These are phyloP conservation scores for Giardia muris DNA, from an alignment of 208 protist genomes.

Conservation along the genomic window DNA sequence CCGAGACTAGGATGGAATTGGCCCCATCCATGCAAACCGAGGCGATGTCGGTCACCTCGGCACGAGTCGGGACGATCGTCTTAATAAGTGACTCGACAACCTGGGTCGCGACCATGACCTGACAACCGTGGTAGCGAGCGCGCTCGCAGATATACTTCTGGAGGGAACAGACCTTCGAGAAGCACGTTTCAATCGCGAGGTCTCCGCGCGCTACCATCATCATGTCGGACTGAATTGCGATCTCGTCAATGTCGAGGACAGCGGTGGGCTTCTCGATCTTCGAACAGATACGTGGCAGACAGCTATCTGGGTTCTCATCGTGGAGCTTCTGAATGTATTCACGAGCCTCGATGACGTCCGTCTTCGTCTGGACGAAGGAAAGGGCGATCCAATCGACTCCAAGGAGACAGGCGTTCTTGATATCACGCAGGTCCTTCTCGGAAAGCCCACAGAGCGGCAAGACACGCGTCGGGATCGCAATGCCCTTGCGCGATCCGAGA, in stretches of 20 bases:
- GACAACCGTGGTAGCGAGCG: background rate
- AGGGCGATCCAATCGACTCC: background rate
- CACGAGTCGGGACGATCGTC: constrained; percentile 38
- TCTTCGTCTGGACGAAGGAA: background rate
- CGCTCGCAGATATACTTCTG: constrained; percentile 18
- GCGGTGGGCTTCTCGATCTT: constrained; percentile 51
- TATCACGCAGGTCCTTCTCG: background rate
- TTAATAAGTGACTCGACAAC: constrained; percentile 48
- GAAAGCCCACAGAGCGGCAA: background rate
- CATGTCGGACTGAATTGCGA: constrained; percentile 38
- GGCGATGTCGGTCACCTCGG: constrained; percentile 44
- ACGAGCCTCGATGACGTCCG: background rate
- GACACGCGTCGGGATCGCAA: constrained; percentile 7
- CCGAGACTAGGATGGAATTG: background rate
- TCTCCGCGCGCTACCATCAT: constrained; percentile 50
- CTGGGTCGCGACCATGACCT: constrained; percentile 47
- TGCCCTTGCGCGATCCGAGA: background rate
- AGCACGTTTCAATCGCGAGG: constrained; percentile 28
- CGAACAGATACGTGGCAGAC: constrained; percentile 30
- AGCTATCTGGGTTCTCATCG: background rate
- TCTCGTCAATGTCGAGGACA: constrained; percentile 39
- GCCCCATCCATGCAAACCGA: constrained; percentile 41
- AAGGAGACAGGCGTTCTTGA: constrained; percentile 19
- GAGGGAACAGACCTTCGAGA: background rate
- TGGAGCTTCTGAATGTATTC: background rate